These are phyloP conservation scores for Fusarium sterilihyphosum DNA, from an alignment of 2,329 filamentous ascomycete genomes.

Conservation along the genomic window DNA sequence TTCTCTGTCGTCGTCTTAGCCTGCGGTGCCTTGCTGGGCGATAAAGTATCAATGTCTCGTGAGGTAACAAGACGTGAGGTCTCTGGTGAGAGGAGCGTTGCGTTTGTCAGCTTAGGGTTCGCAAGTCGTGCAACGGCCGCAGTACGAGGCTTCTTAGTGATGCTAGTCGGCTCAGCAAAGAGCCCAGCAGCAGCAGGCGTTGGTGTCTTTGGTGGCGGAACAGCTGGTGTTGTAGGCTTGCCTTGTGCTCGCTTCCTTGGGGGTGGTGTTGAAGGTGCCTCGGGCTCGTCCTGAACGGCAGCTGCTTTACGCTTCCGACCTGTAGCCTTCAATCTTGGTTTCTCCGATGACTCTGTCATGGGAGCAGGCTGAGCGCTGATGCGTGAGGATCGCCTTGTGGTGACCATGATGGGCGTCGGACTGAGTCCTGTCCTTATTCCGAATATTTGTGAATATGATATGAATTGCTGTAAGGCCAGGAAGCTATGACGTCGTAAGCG, in stretches of 20 bases:
- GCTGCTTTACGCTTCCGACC: conserved; percentile 50
- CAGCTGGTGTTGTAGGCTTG: conserved; percentile 26
- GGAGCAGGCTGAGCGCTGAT: conserved; percentile 46
- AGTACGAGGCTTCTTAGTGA: conserved; percentile 52
- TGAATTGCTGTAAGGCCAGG: conserved; percentile 17
- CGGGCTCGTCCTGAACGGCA: conserved; percentile 33
- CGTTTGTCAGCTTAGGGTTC: conserved; percentile 73
- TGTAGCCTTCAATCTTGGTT: conserved; percentile 32
- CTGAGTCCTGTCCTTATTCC: conserved; percentile 12
- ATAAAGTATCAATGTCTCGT: conserved; percentile 57
- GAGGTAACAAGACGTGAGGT: conserved; percentile 70
- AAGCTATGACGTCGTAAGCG: conserved; percentile 2
- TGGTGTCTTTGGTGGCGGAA: conserved; percentile 56
- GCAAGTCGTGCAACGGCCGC: conserved; percentile 65
- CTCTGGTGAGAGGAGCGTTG: conserved; percentile 75
- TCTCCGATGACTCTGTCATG: conserved; percentile 27
- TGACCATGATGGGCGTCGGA: conserved; percentile 42
- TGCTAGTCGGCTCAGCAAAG: conserved; percentile 48
- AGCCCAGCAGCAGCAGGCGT: conserved; percentile 57
- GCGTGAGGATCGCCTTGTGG: conserved; percentile 53
- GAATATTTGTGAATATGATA: neutral
- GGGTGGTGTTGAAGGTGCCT: conserved; percentile 45
- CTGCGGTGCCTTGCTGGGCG: conserved; percentile 54
- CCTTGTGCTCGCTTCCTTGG: conserved; percentile 46
- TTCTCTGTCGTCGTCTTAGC: conserved; percentile 70